These are phyloP conservation scores for Alternaria rosae DNA, from an alignment of 2,329 filamentous ascomycete genomes.

Conservation along the genomic window DNA sequence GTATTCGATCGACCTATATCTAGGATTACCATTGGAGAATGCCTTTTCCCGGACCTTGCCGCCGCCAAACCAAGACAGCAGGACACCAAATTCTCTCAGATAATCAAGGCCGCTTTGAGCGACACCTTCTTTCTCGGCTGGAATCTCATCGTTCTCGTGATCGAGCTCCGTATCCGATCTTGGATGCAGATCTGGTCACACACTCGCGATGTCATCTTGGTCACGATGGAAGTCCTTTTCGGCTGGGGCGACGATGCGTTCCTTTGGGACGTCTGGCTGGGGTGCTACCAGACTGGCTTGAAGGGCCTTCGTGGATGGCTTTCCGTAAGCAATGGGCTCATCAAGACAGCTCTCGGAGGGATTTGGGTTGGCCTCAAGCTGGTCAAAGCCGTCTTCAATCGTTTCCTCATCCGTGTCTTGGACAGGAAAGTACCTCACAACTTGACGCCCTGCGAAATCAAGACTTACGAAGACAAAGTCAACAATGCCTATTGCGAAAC, in stretches of 20 bases:
- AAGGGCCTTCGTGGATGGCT: background rate
- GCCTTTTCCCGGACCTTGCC: constrained; percentile 6
- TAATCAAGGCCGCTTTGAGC: background rate
- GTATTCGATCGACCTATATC: background rate
- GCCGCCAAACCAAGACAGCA: background rate
- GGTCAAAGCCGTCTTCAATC: background rate
- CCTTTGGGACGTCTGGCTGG: background rate
- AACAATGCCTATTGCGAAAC: background rate
- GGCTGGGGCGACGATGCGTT: background rate
- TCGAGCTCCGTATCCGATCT: background rate
- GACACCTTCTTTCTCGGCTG: background rate
- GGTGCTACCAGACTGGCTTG: background rate
- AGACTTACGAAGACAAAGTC: background rate
- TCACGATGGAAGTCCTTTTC: background rate
- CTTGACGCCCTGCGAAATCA: background rate
- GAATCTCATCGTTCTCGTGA: background rate
- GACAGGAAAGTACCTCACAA: background rate
- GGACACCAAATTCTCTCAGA: background rate
- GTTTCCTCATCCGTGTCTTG: background rate
- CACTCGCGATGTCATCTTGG: background rate
- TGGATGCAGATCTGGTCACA: background rate
- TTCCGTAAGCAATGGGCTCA: background rate
- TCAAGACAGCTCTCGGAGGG: background rate
- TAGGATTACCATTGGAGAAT: background rate
- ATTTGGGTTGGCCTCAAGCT: background rate